A percentile compares a stretch with the other conserved stretches of the same genome.
Evolutionary conservation across 495 filamentous ascomycete species (phyloP).

Genomic region (Niebla homalea): DNA sequence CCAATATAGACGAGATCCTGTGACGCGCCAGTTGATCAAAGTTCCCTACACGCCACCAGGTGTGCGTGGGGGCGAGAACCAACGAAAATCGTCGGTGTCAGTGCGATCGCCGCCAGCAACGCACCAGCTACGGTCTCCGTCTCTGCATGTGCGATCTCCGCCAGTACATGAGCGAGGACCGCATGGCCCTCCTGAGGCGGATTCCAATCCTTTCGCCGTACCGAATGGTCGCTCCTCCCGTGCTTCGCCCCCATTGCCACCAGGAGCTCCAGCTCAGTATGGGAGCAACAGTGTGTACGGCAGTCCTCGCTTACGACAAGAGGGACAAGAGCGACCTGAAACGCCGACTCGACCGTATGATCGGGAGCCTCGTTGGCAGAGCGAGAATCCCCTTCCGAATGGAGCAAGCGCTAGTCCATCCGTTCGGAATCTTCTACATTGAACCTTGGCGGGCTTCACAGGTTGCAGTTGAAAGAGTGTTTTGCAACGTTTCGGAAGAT

Average conservation of each 20-base stretch:
- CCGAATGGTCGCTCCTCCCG: constrained; percentile 1
- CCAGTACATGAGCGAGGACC: constrained; percentile 14
- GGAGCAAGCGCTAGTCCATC: constrained; percentile 67
- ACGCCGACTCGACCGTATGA: constrained; percentile 12
- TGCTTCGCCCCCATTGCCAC: constrained; percentile 6
- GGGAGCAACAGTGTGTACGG: constrained; percentile 6
- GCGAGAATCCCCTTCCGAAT: constrained; percentile 32
- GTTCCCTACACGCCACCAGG: constrained; percentile 12
- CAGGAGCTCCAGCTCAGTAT: constrained; percentile 1
- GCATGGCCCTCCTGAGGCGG: constrained; percentile 19
- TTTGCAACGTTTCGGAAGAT: no score
- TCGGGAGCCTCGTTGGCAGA: constrained; percentile 12
- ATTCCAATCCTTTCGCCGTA: constrained; percentile 17
- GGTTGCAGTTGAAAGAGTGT: no score
- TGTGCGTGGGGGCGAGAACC: background rate
- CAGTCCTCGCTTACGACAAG: constrained; percentile 8
- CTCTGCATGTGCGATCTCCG: constrained; percentile 10
- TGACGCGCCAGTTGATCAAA: constrained; percentile 5
- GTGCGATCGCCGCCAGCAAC: background rate
- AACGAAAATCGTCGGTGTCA: background rate
- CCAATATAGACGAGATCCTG: constrained; percentile 11
- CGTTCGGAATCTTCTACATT: constrained; percentile 60
- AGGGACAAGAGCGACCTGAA: constrained; percentile 13
- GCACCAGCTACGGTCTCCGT: background rate
- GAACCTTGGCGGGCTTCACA: constrained; percentile 3